These are phyloP conservation scores for Globisporangium sylvaticum DNA, from an alignment of 352 stramenopile species.

Conservation along the genomic window DNA sequence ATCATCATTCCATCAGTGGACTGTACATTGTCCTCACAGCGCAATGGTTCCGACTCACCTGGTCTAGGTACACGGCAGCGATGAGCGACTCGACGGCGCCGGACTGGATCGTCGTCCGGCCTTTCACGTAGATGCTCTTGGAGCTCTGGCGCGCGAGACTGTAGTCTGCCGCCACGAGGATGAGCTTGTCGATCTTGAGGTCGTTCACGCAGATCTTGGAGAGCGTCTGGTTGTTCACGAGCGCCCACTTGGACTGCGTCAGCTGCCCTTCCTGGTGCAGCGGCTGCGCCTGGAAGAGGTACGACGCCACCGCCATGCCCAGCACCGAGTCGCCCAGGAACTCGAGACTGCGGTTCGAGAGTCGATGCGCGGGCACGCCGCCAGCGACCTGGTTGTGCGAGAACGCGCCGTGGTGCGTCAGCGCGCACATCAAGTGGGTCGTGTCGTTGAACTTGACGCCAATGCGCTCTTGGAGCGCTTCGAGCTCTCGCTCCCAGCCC, in stretches of 20 bases:
- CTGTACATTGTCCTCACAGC: too few species aligned
- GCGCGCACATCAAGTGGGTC: slow-evolving; percentile 55
- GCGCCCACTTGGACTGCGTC: slow-evolving; percentile 53
- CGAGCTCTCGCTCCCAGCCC: slow-evolving; percentile 43
- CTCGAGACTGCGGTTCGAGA: slow-evolving; percentile 81
- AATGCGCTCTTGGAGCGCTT: slow-evolving; percentile 51
- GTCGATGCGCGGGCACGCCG: slow-evolving; percentile 43
- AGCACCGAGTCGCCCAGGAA: slow-evolving; percentile 81
- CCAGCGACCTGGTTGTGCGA: slow-evolving; percentile 31
- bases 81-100: slow-evolving; percentile 76
- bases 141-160: slow-evolving; percentile 22
- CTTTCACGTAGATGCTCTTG: slow-evolving; percentile 37
- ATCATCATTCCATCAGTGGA: too few species aligned
- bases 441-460: slow-evolving; percentile 58
- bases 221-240: slow-evolving; percentile 79
- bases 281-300: slow-evolving; percentile 74
- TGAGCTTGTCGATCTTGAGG: slow-evolving; percentile 51
- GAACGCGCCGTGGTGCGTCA: slow-evolving; percentile 77
- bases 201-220: slow-evolving; percentile 57
- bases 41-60: slow-evolving; percentile 24
- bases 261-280: slow-evolving; percentile 72
- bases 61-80: slow-evolving; percentile 71
- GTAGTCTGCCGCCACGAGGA: slow-evolving; percentile 57
- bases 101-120: slow-evolving; percentile 63
- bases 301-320: slow-evolving; percentile 49